Conservation (phyloP, 192 early-diverging fungal genomes). For the Backusella australiensis region DNA sequence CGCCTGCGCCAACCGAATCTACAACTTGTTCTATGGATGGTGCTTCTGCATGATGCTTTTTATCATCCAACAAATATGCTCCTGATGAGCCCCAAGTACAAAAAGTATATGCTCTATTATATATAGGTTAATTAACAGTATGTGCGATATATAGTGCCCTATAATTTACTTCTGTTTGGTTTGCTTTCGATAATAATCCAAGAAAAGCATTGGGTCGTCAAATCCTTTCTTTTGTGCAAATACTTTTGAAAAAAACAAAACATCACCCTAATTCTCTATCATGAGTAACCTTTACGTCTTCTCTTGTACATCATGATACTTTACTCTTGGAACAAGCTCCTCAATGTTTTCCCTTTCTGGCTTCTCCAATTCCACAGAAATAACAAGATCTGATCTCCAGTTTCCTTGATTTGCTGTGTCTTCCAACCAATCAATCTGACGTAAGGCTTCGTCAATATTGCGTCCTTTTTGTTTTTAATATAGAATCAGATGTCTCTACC, state of each 20-base stretch:
- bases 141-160: not conserved
- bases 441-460: slow-evolving; percentile 43
- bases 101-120: slow-evolving; percentile 48
- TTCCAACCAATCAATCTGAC: slow-evolving; percentile 56
- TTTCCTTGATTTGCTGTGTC: slow-evolving; percentile 31
- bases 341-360: slow-evolving; percentile 56
- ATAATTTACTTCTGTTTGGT: slow-evolving; percentile 23
- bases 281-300: not conserved
- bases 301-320: not conserved
- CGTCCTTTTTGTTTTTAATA: slow-evolving; percentile 55
- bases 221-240: slow-evolving; percentile 60
- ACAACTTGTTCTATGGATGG: slow-evolving; percentile 26
- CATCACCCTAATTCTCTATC: slow-evolving; percentile 40
- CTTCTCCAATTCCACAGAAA: slow-evolving; percentile 69
- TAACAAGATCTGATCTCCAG: slow-evolving; percentile 46
- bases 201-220: slow-evolving; percentile 34
- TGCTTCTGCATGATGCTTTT: slow-evolving; percentile 23
- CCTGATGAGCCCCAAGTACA: slow-evolving; percentile 62
- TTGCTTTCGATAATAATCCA: slow-evolving; percentile 5
- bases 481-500: slow-evolving; percentile 47
- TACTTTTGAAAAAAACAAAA: slow-evolving; percentile 61
- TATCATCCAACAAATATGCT: slow-evolving; percentile 41
- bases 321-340: slow-evolving; percentile 40
- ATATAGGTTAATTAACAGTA: not conserved
- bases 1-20: slow-evolving; percentile 59